Conservation (phyloP, 1,284 basidiomycete genomes). For the Ceratobasidium sp. region DNA sequence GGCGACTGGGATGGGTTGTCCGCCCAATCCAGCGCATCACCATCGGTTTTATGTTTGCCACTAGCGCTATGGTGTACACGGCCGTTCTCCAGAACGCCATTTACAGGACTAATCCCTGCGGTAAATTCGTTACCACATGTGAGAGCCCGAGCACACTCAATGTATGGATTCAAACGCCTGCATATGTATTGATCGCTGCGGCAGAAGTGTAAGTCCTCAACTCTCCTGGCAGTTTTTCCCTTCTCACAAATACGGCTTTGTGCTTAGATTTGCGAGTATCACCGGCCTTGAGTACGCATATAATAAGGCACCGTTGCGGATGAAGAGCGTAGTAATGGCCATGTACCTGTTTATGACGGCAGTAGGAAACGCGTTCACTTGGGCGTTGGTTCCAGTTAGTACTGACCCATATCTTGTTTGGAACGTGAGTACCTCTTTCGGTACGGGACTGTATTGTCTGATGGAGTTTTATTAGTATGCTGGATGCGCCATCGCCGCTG, state of each 20-base stretch:
- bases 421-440: slow-evolving; percentile 32
- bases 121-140: slow-evolving; percentile 67
- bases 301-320: slow-evolving; percentile 85
- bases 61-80: slow-evolving; percentile 71
- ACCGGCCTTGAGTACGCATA: slow-evolving; percentile 87
- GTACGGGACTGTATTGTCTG: neutral
- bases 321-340: slow-evolving; percentile 84
- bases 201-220: slow-evolving; percentile 26
- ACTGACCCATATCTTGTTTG: slow-evolving; percentile 40
- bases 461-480: slow-evolving; percentile 1
- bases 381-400: slow-evolving; percentile 34
- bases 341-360: slow-evolving; percentile 70
- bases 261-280: slow-evolving; percentile 83
- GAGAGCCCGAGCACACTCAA: slow-evolving; percentile 69
- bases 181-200: slow-evolving; percentile 51
- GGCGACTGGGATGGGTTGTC: slow-evolving; percentile 75
- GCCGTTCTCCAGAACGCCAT: slow-evolving; percentile 78
- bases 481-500: slow-evolving; percentile 28
- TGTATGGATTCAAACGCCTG: slow-evolving; percentile 77
- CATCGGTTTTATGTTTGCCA: slow-evolving; percentile 64
- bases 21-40: slow-evolving; percentile 80
- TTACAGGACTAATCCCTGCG: slow-evolving; percentile 77
- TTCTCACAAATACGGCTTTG: slow-evolving; percentile 56
- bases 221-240: neutral
- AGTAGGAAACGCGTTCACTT: slow-evolving; percentile 17